Evolutionary conservation across 208 protist species (phyloP), one percentile per base, ranked within the genome.

Genomic region (Leishmania braziliensis): DNA sequence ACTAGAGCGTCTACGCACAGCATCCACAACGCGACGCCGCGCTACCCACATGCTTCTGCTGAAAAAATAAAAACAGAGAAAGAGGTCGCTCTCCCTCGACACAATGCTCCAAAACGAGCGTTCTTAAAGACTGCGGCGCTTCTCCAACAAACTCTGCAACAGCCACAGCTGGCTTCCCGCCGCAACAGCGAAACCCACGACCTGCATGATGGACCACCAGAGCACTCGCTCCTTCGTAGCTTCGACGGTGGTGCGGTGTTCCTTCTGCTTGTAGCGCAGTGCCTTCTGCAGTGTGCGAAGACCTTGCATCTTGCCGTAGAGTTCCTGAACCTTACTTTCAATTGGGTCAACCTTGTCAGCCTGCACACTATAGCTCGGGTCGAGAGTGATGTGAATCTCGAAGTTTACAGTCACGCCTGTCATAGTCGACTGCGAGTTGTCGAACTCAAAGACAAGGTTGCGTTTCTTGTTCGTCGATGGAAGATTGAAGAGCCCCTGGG

Each of bases 61-160:
- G 36, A 23, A 36, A 43, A 1, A 63, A 20, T 18, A 6, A 18
- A 8, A 16, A 23, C 39, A 23, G 39, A 72, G 46, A 33, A 33
- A 48, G 4, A 72, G 3, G 23, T 70, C 65, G 3, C 33, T 46
- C 33, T 16, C 36, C 20, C 65, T 46, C 65, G 12, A 72, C 36
- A 51, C 3, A 23, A 43, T 14, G 68, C 46, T 23, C 36, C 23
- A 51, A 51, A 43, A 50, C 8, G 20, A 72, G 36, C 68, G 23
- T 9, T 29, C 23, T 83, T 86, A 95, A 16, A 95, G 53, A 75
- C 87, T 90, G 50, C 88, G 87, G 72, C 91, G 93, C 50, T 81
- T 77, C 86, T 98, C 93, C 36, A 98, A 69, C 80, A 97, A 96
- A 18, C 88, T 65, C 82, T 91, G 93, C n/a, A 97, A 75, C 23